phyloP scores from a whole-genome alignment of 2,329 filamentous ascomycete species.

The Pseudocercospora musae region DNA sequence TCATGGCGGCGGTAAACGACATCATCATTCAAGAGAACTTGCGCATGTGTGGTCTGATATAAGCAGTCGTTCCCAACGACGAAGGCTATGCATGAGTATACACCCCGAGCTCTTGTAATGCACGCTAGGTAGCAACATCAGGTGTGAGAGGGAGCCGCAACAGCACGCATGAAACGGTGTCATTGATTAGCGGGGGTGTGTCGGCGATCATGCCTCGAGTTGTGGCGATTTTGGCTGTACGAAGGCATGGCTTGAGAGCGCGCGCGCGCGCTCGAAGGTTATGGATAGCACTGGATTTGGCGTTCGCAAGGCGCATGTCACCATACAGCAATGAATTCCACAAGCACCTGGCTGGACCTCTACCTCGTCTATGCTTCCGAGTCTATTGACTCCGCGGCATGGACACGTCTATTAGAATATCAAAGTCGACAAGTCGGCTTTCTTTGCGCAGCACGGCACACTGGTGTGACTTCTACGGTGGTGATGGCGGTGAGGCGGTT shows the following conservation, averaged over 20 bases:
- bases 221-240: neutral
- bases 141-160: conserved; percentile 9
- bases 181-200: neutral
- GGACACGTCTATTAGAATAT: neutral
- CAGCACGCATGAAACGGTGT: conserved; percentile 12
- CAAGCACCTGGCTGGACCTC: conserved; percentile 1
- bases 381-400: neutral
- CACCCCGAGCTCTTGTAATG: neutral
- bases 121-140: conserved; percentile 9
- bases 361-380: neutral
- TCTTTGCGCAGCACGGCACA: neutral
- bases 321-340: neutral
- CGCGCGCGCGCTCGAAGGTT: neutral
- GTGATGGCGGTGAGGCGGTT: neutral
- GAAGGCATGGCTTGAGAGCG: neutral
- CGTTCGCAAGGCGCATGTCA: conserved; percentile 3
- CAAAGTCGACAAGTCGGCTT: neutral
- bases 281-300: conserved; percentile 9
- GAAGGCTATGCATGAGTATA: neutral
- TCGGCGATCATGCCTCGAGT: neutral
- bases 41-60: conserved; percentile 94
- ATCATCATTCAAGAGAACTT: conserved; percentile 99
- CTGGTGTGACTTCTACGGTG: neutral
- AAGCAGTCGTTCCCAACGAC: conserved; percentile 33
- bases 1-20: conserved; percentile 99